Conservation (phyloP, 2,329 filamentous ascomycete species). For the Ceratocystis albifundus region DNA sequence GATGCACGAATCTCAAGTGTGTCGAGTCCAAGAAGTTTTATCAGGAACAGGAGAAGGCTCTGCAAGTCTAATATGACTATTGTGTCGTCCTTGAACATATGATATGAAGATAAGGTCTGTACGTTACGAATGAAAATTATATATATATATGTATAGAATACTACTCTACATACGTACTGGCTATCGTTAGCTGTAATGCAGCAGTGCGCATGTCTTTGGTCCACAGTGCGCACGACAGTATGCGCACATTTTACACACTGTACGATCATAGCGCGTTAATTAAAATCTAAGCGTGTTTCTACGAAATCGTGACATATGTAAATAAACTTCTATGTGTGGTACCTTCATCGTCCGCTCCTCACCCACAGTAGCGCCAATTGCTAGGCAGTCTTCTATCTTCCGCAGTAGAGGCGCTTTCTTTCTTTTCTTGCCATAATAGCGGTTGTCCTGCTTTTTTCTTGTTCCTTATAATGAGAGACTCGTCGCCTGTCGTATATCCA, state of each 20-base stretch:
- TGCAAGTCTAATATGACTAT: slow-evolving; percentile 1
- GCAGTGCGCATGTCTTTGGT: no score
- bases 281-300: slow-evolving; percentile 14
- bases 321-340: neutral
- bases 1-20: slow-evolving; percentile 83
- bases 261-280: slow-evolving; percentile 7
- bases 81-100: neutral
- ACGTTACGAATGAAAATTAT: neutral
- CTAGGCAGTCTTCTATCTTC: no score
- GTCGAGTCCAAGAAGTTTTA: slow-evolving; percentile 63
- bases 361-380: neutral
- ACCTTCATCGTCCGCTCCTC: neutral
- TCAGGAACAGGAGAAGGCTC: slow-evolving; percentile 21
- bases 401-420: no score
- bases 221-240: slow-evolving; percentile 1
- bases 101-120: neutral
- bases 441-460: neutral
- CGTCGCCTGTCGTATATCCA: slow-evolving; percentile 23
- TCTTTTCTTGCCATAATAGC: no score
- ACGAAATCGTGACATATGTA: slow-evolving; percentile 7
- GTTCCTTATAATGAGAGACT: slow-evolving; percentile 14
- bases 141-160: neutral
- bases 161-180: no score
- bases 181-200: neutral
- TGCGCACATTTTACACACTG: fast-evolving